Evolutionary conservation across 2,329 filamentous ascomycete genomes (phyloP).

Genomic region (Arthrobotrys sphaeroides): DNA sequence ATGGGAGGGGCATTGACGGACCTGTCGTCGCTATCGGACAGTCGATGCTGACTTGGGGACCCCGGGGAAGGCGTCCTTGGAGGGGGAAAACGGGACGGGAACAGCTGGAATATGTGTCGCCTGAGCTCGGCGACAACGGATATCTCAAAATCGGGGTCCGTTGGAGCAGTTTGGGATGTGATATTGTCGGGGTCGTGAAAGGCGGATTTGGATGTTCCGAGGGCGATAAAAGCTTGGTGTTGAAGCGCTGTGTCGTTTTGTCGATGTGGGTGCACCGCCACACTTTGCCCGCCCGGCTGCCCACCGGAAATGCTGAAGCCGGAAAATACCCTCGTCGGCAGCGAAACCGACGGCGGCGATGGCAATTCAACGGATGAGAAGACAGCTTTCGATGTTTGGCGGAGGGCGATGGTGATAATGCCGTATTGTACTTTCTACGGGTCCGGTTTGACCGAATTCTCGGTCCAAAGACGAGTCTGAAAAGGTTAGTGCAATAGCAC

Average conservation of each 20-base stretch:
- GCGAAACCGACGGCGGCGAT: background rate
- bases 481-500: background rate
- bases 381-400: background rate
- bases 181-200: background rate
- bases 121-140: conserved; percentile 30
- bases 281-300: background rate
- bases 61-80: conserved; percentile 11
- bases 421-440: background rate
- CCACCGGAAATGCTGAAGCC: background rate
- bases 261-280: conserved; percentile 51
- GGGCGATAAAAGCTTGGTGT: conserved; percentile 43
- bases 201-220: conserved; percentile 23
- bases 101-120: conserved; percentile 37
- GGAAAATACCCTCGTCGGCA: background rate
- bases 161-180: background rate
- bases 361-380: background rate
- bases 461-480: background rate
- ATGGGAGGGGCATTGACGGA: too few species aligned
- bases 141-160: conserved; percentile 4
- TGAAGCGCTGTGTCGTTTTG: conserved; percentile 35
- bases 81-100: background rate
- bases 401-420: background rate
- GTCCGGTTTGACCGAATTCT: background rate
- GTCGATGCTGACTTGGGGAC: conserved; percentile 16
- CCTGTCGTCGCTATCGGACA: conserved; percentile 1